Percentiles rank a stretch among this genome's conserved stretches.
These are phyloP conservation scores for Epichloe sibirici DNA, from an alignment of 2,329 filamentous ascomycete genomes.

Conservation along the genomic window DNA sequence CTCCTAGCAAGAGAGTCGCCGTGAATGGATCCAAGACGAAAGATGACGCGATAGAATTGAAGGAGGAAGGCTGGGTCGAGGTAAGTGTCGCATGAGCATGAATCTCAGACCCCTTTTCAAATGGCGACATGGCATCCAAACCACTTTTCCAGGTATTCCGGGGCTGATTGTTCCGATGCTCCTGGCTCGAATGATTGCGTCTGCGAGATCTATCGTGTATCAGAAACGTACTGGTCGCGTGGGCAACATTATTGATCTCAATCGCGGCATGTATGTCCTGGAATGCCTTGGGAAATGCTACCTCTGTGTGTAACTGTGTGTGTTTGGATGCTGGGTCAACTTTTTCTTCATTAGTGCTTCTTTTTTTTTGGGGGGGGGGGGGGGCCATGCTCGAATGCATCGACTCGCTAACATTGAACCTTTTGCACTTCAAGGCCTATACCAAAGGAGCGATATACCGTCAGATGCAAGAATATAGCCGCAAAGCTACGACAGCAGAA, in stretches of 20 bases:
- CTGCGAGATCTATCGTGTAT: conserved; percentile 1
- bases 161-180: neutral
- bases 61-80: conserved; percentile 51
- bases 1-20: conserved; percentile 82
- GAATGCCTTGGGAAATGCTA: neutral
- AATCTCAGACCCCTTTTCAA: conserved; percentile 11
- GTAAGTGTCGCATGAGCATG: conserved; percentile 40
- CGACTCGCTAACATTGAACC: neutral
- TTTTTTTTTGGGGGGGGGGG: neutral
- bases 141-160: conserved; percentile 3
- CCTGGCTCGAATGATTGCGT: neutral
- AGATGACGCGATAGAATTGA: conserved; percentile 42
- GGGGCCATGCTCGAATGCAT: neutral
- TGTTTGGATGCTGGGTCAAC: neutral
- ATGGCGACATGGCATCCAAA: conserved; percentile 4
- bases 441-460: conserved; percentile 88
- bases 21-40: conserved; percentile 61
- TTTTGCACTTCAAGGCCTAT: conserved; percentile 19
- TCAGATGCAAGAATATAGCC: conserved; percentile 96
- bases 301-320: neutral
- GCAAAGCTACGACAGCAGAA: conserved; percentile 74
- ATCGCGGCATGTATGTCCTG: neutral
- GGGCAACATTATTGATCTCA: neutral
- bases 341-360: neutral
- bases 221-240: conserved; percentile 1